Evolutionary conservation across 345 rosid genomes (phyloP), one percentile per base, ranked within the genome.

Genomic region (Combretum micranthum): DNA sequence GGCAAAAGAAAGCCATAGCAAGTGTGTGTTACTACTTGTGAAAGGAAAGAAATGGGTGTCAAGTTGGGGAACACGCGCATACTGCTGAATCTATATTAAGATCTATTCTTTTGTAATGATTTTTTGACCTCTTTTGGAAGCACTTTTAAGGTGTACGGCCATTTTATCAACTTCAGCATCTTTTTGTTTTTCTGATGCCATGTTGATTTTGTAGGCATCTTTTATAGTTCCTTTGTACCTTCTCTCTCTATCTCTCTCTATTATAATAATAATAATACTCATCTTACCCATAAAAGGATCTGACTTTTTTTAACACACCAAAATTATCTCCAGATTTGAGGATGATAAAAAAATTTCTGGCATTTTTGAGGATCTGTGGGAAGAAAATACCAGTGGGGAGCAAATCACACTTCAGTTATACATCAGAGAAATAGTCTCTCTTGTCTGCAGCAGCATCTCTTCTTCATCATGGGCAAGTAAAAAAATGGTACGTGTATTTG

Each of bases 311-410:
- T 56, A 17, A 47, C 26, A 26, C 56, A 47, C 50, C 51, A 50
- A 59, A 17, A 32, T 15, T 64, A 11, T 66, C 43, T 75, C 53
- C 86, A 92, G 98, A 79, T 92, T 92, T 77, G 96, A 88, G 63
- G 95, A 92, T 78, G 98, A 92, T 71, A 86, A 86, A 79, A 57
- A 69, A 69, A 75, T 86, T 71, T 77, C 98, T 18, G 71, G 83
- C 42, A 79, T 86, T 68, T 92, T 82, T 78, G 98, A 92, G 82
- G 98, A 92, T 61, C 71, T 92, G 56, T 92, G 96, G 98, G 96
- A 92, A 78, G 98, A 92, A 75, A 84, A 71, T 56, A 78, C 87
- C 44, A 84, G 93, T 72, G 92, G 93, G 47, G 98, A 92, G 69
- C 77, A 86, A 63, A 69, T 86, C 51, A 81, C 96, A 46, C 75